These are phyloP conservation scores for Noccaea bulbosa DNA, from an alignment of 345 rosid genomes.

Conservation along the genomic window DNA sequence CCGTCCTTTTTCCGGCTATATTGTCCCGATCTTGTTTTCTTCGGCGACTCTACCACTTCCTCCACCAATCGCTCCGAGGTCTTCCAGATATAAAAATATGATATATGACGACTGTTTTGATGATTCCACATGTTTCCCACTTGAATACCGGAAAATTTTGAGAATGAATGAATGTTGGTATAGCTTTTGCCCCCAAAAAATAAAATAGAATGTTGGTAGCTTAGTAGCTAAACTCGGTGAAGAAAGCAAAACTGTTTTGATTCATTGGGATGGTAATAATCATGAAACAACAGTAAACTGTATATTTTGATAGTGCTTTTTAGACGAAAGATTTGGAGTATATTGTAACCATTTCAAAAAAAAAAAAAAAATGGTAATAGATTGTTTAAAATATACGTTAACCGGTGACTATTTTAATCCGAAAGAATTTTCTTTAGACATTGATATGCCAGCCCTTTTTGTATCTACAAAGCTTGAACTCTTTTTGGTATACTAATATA, in stretches of 20 bases:
- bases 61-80: constrained; percentile 69
- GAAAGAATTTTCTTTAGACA: not conserved
- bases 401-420: not conserved
- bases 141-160: not conserved
- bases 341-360: not conserved
- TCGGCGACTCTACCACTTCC: constrained; percentile 65
- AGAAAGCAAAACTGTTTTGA: not conserved
- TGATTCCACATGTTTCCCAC: not conserved
- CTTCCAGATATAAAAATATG: constrained; percentile 42
- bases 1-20: constrained; percentile 54
- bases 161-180: not conserved
- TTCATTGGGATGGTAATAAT: not conserved
- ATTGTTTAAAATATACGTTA: not conserved
- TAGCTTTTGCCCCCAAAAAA: not conserved
- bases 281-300: not conserved
- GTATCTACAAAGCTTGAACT: not conserved
- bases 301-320: not conserved
- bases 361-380: not conserved
- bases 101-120: not conserved
- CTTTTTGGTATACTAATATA: not conserved
- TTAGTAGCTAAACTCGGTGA: too few species aligned
- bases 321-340: too few species aligned
- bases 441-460: not conserved
- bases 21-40: constrained; percentile 82
- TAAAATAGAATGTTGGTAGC: too few species aligned